Percentiles rank a stretch among this genome's conserved stretches.
Evolutionary conservation across 1,284 basidiomycete genomes (phyloP).

Genomic region (Cystobasidium pallidum): DNA sequence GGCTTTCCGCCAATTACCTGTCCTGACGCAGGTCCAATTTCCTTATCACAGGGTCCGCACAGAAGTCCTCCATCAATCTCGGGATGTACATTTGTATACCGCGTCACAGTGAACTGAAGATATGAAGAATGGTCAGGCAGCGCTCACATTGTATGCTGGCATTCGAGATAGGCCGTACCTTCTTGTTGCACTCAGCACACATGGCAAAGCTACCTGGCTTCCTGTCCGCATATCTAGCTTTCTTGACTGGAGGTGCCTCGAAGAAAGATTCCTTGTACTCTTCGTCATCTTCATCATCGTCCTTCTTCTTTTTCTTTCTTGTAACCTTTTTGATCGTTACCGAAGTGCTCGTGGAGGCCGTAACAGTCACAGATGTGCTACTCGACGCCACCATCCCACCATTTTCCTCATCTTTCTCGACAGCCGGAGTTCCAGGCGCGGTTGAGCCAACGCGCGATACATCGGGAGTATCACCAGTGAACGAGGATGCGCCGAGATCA

Average conservation of each 20-base stretch:
- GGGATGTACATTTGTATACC: slow-evolving; percentile 50
- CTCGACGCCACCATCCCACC: slow-evolving; percentile 19
- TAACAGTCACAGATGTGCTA: slow-evolving; percentile 47
- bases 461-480: slow-evolving; percentile 24
- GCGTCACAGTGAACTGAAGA: slow-evolving; percentile 40
- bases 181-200: slow-evolving; percentile 78
- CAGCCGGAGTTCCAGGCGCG: slow-evolving; percentile 34
- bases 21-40: slow-evolving; percentile 44
- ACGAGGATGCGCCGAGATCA: slow-evolving; percentile 17
- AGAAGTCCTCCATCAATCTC: slow-evolving; percentile 47
- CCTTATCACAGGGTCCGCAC: slow-evolving; percentile 50
- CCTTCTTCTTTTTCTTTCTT: slow-evolving; percentile 59
- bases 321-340: slow-evolving; percentile 55
- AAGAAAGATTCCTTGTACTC: slow-evolving; percentile 62
- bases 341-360: slow-evolving; percentile 56
- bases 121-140: not conserved
- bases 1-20: slow-evolving; percentile 18
- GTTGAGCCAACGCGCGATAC: slow-evolving; percentile 24
- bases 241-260: slow-evolving; percentile 53
- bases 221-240: slow-evolving; percentile 59
- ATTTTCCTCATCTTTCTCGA: slow-evolving; percentile 31
- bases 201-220: slow-evolving; percentile 76
- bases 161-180: slow-evolving; percentile 51
- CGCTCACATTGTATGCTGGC: not conserved
- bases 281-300: slow-evolving; percentile 61